Base-by-base conservation (phyloP, 495 filamentous ascomycete species). In the Aspergillus steynii region DNA sequence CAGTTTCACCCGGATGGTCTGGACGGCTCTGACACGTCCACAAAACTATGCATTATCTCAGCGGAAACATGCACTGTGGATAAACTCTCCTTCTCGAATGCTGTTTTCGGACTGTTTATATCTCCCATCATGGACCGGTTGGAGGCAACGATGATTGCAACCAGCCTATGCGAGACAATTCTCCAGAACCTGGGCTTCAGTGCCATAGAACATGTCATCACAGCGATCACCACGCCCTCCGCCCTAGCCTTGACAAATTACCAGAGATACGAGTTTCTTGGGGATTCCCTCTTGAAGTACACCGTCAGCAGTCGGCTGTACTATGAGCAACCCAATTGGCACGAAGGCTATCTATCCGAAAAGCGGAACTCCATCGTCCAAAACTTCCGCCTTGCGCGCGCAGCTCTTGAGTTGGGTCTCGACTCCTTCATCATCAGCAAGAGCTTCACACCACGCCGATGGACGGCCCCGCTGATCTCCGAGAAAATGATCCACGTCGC, bases 231-330 rank as follows among this genome's bases (percentile, higher is more conserved):
- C 32, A 78, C 90, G 1, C 86, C 89, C 0, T 78, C 82, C 1
- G 84, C 91, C 0, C 68, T 76, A 9, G 85, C 87, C 49, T 64
- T 65, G 3, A 84, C 77, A 0, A 82, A 97, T 61, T 99, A 99
- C 68, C 90, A 99, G 64, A 82, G 90, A 27, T 80, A 96, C 1
- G 95, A 99, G 71, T 96, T 96, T 66, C 78, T 97, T 0, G 95
- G 95, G 0, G 95, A 99, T 65, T 83, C 84, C 0, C 81, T 96
- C 8, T 81, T 99, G n/a, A 98, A 98, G 66, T 83, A 88, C 49
- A 84, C 83, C 27, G 84, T 88, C 0, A 88, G 87, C 4, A 72
- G 89, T 28, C 85, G 89, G 37, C 80, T 92, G 2, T 83, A 87
- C 57, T 86, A 85, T n/a, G 68, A 84, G 45, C 80, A 91, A 49